Percentiles rank a stretch among this genome's conserved stretches.
Evolutionary conservation across 2,329 filamentous ascomycete species (phyloP).

Genomic region (Cordyceps militaris): DNA sequence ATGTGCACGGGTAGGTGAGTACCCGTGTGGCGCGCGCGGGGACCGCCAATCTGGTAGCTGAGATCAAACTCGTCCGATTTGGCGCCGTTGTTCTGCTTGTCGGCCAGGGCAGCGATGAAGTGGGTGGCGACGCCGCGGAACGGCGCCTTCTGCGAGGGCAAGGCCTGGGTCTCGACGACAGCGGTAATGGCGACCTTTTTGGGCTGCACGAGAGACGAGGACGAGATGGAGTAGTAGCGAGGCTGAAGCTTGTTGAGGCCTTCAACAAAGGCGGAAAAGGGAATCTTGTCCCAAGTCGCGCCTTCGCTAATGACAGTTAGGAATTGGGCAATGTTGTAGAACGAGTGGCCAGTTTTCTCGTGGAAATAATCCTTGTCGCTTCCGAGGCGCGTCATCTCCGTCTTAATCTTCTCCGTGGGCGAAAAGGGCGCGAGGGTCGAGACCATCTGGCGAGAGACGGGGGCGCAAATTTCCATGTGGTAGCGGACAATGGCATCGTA

Average conservation of each 20-base stretch:
- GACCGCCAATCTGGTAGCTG: conserved; percentile 80
- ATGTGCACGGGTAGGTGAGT: conserved; percentile 93
- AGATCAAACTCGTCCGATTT: conserved; percentile 75
- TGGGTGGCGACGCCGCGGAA: conserved; percentile 96
- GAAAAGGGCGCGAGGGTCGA: conserved; percentile 82
- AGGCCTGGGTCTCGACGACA: conserved; percentile 76
- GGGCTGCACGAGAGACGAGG: conserved; percentile 87
- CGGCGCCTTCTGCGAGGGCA: conserved; percentile 69
- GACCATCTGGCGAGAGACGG: conserved; percentile 92
- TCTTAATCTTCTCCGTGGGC: conserved; percentile 75
- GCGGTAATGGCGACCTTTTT: conserved; percentile 94
- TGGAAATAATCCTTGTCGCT: conserved; percentile 95
- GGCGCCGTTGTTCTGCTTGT: conserved; percentile 89
- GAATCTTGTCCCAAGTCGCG: conserved; percentile 73
- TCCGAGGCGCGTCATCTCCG: conserved; percentile 82
- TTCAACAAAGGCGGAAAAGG: conserved; percentile 93
- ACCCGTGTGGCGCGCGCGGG: conserved; percentile 94
- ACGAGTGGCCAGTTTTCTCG: conserved; percentile 70
- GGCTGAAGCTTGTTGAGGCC: conserved; percentile 91
- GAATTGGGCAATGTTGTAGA: conserved; percentile 84
- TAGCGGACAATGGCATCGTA: conserved; percentile 91
- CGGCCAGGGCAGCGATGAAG: conserved; percentile 88
- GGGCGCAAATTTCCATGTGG: conserved; percentile 93
- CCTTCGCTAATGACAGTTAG: conserved; percentile 66
- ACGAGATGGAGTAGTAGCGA: conserved; percentile 98